phyloP scores from a whole-genome alignment of 192 early-diverging fungal species.

The Backusella tarrabulga region DNA sequence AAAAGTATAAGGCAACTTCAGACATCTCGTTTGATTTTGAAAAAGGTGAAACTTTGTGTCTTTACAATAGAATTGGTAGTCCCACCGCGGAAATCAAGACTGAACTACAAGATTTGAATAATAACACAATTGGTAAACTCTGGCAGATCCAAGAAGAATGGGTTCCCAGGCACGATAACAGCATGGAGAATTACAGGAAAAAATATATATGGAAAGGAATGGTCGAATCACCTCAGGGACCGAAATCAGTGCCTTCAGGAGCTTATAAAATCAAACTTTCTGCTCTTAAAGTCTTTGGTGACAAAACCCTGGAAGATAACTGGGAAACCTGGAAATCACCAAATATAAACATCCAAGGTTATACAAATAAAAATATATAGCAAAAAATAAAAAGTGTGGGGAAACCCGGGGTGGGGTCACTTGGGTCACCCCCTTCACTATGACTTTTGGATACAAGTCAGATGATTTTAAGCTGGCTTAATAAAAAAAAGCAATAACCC shows the following conservation, averaged over 20 bases:
- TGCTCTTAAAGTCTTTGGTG: conserved; percentile 27
- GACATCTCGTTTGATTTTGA: background rate
- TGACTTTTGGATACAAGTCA: background rate
- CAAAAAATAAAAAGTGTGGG: background rate
- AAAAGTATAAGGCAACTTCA: background rate
- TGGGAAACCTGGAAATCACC: conserved; percentile 28
- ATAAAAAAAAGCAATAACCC: background rate
- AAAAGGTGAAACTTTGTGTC: background rate
- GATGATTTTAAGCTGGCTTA: background rate
- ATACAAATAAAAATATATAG: background rate
- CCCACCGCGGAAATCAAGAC: background rate
- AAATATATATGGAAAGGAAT: background rate
- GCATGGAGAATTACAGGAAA: background rate
- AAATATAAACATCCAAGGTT: background rate
- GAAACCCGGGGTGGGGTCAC: background rate
- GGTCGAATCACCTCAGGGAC: background rate
- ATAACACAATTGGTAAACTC: conserved; percentile 11
- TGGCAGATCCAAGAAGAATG: conserved; percentile 7
- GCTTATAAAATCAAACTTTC: conserved; percentile 17
- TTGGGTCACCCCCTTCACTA: background rate
- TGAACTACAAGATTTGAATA: background rate
- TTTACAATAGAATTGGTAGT: conserved; percentile 18
- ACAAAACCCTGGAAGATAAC: background rate
- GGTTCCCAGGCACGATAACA: conserved; percentile 20
- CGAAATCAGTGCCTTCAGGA: background rate